A percentile compares a stretch with the other conserved stretches of the same genome.
These are phyloP conservation scores for Phialophora expanda DNA, from an alignment of 2,329 filamentous ascomycete genomes.

Conservation along the genomic window DNA sequence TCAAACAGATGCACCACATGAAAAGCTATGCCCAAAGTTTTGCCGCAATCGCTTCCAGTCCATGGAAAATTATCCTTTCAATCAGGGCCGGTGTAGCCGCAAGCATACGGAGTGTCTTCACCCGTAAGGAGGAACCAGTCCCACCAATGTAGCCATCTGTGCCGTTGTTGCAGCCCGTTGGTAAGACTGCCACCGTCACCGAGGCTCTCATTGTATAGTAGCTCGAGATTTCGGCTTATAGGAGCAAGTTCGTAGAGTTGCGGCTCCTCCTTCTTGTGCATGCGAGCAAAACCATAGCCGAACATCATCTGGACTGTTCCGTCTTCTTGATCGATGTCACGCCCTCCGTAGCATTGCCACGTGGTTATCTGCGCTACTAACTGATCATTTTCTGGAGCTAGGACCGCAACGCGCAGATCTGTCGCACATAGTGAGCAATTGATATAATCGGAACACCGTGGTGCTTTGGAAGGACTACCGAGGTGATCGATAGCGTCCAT, in stretches of 20 bases:
- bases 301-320: constrained; percentile 8
- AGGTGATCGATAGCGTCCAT: constrained; percentile 21
- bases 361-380: constrained; percentile 8
- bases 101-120: constrained; percentile 4
- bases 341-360: constrained; percentile 24
- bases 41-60: neutral
- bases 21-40: neutral
- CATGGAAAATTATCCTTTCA: constrained; percentile 3
- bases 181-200: constrained; percentile 12
- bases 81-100: constrained; percentile 6
- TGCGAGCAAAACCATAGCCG: neutral
- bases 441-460: constrained; percentile 17
- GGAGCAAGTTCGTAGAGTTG: neutral
- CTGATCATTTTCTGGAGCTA: constrained; percentile 1
- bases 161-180: constrained; percentile 21
- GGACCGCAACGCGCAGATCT: constrained; percentile 14
- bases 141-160: constrained; percentile 22
- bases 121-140: neutral
- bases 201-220: constrained; percentile 16
- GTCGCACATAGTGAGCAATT: constrained; percentile 21
- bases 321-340: constrained; percentile 17
- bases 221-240: constrained; percentile 24
- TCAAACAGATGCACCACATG: too few species aligned
- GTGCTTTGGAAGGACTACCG: neutral
- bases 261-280: neutral